phyloP scores from a whole-genome alignment of 1,139 yeast species.

The Pichia sp. region DNA sequence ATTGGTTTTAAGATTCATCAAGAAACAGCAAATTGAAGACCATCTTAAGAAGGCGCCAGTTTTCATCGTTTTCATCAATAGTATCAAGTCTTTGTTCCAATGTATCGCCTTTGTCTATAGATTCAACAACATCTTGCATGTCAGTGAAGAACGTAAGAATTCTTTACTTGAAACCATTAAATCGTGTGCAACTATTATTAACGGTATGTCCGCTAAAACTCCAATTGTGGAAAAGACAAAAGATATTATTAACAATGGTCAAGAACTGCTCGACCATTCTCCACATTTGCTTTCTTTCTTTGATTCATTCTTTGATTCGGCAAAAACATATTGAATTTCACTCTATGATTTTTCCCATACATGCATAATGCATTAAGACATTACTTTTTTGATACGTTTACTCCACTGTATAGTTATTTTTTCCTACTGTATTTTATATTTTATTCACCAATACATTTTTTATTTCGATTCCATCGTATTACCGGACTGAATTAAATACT shows the following conservation, averaged over 20 bases:
- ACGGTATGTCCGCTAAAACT: constrained; percentile 9
- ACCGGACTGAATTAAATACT: no score
- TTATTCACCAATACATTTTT: no score
- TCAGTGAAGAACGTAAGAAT: constrained; percentile 11
- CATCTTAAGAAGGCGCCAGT: constrained; percentile 22
- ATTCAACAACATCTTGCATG: constrained; percentile 18
- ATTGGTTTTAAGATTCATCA: constrained; percentile 22
- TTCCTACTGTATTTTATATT: neutral
- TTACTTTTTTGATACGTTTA: no score
- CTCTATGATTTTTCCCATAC: no score
- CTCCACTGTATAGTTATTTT: no score
- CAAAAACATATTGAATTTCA: constrained; percentile 11
- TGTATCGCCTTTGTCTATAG: constrained; percentile 25
- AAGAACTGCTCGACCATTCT: constrained; percentile 18
- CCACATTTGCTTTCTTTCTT: constrained; percentile 23
- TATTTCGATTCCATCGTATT: no score
- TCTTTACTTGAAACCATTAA: constrained; percentile 13
- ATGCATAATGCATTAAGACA: no score
- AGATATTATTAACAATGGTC: constrained; percentile 19
- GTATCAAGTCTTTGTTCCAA: constrained; percentile 29
- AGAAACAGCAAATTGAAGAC: constrained; percentile 18
- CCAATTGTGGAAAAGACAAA: constrained; percentile 19
- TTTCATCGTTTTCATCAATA: constrained; percentile 27
- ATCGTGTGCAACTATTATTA: constrained; percentile 8
- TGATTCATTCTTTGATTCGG: constrained; percentile 24